Base-by-base conservation (phyloP, 2,329 filamentous ascomycete genomes). In the Fonsecaea nubica region DNA sequence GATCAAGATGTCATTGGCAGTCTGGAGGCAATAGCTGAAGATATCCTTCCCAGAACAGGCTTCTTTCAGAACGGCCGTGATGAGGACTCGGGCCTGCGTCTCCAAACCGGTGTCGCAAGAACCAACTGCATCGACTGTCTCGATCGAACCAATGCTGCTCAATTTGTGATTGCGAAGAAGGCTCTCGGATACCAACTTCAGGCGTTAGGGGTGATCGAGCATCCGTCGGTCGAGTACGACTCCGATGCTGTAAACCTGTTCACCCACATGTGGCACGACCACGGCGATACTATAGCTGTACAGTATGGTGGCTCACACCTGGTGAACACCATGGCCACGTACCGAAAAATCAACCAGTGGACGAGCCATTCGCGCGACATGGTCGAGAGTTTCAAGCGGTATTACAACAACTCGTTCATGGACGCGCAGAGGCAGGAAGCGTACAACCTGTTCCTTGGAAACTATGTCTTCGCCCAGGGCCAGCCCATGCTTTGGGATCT, bases 271-370 rank as follows among this genome's bases (percentile, higher is more conserved):
- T 97, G 93, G 80, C 93, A 98, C 77, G 93, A 96, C 72, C 95
- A 99, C 75, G 95, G 95, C 64, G 95, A 99, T 77, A 97, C 93
- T 3, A 98, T 99, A 74, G 95, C 95, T 0, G 91, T 98, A 62
- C 95, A 99, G 77, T 99, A 99, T 73, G 95, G 95, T 64, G 95
- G 95, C 9, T 98, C 93, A 2, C 95, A 99, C 78, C 86, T 99
- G 0, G 95, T 99, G 73, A 99, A 99, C 77, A 99, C 95, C 0
- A 98, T 99, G 93, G 93, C 96, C 71, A 99, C 95, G 4, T 99
- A 99, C 77, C 91, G 95, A 64, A 98, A 98, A 80, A 96, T 97
- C 77, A 98, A 98, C 72, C 94, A 98, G 77, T 99, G 95, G 95
- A 96, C 93, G 30, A 97, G 92, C 73, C 93, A 97, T 77, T 97